A percentile compares a stretch with the other conserved stretches of the same genome.
Conservation (phyloP, 2,329 filamentous ascomycete species). For the Trichoderma harzianum region DNA sequence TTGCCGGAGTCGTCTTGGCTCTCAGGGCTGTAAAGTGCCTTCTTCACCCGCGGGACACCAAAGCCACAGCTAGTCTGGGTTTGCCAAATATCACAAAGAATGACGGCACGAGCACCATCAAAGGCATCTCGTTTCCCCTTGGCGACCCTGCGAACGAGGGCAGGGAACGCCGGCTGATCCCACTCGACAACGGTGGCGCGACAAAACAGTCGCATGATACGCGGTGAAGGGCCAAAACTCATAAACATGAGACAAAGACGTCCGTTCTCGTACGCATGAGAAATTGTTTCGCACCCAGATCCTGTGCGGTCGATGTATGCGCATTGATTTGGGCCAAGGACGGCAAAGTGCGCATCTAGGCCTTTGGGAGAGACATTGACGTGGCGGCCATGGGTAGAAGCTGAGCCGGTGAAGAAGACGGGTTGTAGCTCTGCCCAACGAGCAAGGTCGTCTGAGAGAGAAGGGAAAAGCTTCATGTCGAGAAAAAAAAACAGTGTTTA, state of each 20-base stretch:
- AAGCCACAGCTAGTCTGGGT: slow-evolving; percentile 66
- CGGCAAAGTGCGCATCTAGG: slow-evolving; percentile 58
- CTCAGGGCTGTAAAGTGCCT: slow-evolving; percentile 35
- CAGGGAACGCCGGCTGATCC: slow-evolving; percentile 48
- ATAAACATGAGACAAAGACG: slow-evolving; percentile 73
- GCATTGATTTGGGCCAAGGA: slow-evolving; percentile 56
- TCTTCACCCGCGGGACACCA: slow-evolving; percentile 55
- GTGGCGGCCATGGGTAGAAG: slow-evolving; percentile 64
- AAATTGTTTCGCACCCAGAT: slow-evolving; percentile 72
- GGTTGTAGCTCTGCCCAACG: slow-evolving; percentile 65
- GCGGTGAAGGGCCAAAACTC: slow-evolving; percentile 56
- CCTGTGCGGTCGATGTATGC: slow-evolving; percentile 74
- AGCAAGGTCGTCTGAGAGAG: slow-evolving; percentile 53
- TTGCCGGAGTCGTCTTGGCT: slow-evolving; percentile 10
- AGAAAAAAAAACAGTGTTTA: background rate
- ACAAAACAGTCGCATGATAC: slow-evolving; percentile 65
- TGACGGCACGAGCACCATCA: slow-evolving; percentile 56
- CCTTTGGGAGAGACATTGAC: slow-evolving; percentile 78
- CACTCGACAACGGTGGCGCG: slow-evolving; percentile 57
- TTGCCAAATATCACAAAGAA: slow-evolving; percentile 60
- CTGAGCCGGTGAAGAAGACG: slow-evolving; percentile 73
- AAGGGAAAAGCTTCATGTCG: slow-evolving; percentile 58
- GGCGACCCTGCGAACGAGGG: slow-evolving; percentile 43
- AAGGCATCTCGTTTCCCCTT: slow-evolving; percentile 36
- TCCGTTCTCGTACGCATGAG: slow-evolving; percentile 73